Conservation (phyloP, 23 red algal genomes). For the Gracilaria vermiculophylla region DNA sequence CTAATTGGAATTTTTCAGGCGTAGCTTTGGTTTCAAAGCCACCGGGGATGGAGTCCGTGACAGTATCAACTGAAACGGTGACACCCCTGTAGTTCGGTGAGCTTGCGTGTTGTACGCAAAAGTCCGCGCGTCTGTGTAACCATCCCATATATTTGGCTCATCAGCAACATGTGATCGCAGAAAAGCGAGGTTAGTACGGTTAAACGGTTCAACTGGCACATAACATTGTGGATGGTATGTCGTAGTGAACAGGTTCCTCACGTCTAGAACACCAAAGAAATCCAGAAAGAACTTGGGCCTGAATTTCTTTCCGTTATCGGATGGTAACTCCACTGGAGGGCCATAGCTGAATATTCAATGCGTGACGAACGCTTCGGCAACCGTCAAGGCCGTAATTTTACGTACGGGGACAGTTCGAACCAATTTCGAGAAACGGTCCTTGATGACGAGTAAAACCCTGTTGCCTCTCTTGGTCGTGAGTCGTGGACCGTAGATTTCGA, state of each 20-base stretch:
- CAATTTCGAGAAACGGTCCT: background rate
- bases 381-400: background rate
- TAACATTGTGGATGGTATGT: slow-evolving; percentile 27
- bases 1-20: too few relatives aligned
- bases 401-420: background rate
- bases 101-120: too few relatives aligned
- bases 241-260: background rate
- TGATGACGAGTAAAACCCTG: background rate
- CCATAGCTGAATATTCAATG: slow-evolving; percentile 1
- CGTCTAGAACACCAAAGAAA: too few relatives aligned
- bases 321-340: background rate
- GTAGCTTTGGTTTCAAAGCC: too few relatives aligned
- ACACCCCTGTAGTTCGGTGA: too few relatives aligned
- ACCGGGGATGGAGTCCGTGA: too few relatives aligned
- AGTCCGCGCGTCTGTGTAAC: too few relatives aligned
- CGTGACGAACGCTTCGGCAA: background rate
- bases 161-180: too few relatives aligned
- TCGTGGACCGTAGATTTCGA: background rate
- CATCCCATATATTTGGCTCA: too few relatives aligned
- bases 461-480: background rate
- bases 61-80: too few relatives aligned
- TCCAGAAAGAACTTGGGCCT: too few relatives aligned
- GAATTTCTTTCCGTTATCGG: slow-evolving; percentile 6
- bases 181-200: too few relatives aligned
- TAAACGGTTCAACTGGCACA: background rate